Conservation (phyloP, 352 stramenopile species). For the Thraustochytrium sp. region DNA sequence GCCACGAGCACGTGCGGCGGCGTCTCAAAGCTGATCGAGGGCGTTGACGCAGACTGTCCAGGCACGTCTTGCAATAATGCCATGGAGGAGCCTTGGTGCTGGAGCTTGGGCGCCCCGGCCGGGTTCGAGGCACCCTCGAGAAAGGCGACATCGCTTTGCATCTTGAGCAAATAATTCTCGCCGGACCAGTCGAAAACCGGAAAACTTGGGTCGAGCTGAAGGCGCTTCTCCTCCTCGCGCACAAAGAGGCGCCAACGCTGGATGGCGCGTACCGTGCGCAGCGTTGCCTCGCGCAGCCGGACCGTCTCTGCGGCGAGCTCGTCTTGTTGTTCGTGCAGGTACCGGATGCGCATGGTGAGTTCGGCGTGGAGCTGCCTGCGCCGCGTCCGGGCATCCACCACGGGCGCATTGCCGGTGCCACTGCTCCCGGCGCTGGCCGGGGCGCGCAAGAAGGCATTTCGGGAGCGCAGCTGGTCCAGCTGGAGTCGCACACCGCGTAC, state of each 20-base stretch:
- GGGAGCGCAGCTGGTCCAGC: not conserved
- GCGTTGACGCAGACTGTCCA: too few relatives aligned
- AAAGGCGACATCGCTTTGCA: slow-evolving; percentile 14
- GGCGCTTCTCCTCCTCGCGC: not conserved
- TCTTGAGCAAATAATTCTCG: slow-evolving; percentile 12
- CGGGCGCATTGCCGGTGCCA: too few relatives aligned
- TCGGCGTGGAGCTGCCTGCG: not conserved
- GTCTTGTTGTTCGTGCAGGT: not conserved
- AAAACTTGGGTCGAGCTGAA: slow-evolving; percentile 18
- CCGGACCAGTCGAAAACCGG: slow-evolving; percentile 6
- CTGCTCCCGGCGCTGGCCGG: too few relatives aligned
- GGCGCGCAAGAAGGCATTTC: too few relatives aligned
- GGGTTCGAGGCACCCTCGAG: not conserved
- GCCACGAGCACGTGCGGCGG: not conserved
- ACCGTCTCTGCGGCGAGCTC: not conserved
- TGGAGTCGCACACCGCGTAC: not conserved
- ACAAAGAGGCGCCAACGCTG: not conserved
- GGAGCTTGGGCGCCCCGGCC: too few relatives aligned
- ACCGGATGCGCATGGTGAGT: not conserved
- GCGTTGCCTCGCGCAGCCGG: not conserved
- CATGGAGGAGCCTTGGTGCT: too few relatives aligned
- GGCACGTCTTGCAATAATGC: too few relatives aligned
- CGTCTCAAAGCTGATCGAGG: not conserved
- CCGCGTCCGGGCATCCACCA: not conserved
- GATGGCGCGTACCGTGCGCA: not conserved